phyloP scores from a whole-genome alignment of 768 basidiomycete species.

The Amanita fuliginea region DNA sequence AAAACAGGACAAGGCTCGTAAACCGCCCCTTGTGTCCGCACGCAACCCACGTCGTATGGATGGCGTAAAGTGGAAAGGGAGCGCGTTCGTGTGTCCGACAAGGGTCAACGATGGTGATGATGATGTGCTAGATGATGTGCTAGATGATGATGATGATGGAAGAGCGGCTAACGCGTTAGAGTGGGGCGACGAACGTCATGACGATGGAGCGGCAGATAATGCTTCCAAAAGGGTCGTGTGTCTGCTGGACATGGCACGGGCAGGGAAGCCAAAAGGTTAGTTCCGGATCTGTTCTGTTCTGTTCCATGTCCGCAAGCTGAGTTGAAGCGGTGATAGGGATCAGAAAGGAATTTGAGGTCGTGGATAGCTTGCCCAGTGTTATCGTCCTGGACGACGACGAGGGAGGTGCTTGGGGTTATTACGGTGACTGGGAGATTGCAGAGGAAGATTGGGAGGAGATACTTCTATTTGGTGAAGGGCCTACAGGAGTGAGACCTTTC shows the following conservation, averaged over 20 bases:
- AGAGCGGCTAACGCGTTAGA: neutral
- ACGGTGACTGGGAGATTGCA: neutral
- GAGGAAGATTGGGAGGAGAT: slow-evolving; percentile 5
- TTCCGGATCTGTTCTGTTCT: neutral
- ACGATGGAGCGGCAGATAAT: neutral
- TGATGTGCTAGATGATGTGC: too few species aligned
- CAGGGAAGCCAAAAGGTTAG: slow-evolving; percentile 4
- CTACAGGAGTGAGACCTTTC: neutral
- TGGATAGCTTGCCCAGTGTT: neutral
- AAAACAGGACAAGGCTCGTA: neutral
- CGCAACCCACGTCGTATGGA: slow-evolving; percentile 7
- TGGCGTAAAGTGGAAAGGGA: slow-evolving; percentile 1
- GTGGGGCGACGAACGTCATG: neutral
- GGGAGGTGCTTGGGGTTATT: neutral
- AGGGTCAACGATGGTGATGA: neutral
- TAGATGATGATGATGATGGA: neutral
- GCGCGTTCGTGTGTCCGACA: neutral
- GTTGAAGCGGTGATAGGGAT: neutral
- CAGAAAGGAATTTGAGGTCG: slow-evolving; percentile 6
- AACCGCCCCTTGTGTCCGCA: neutral
- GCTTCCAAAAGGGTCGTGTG: slow-evolving; percentile 1
- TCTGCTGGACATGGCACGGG: slow-evolving; percentile 4
- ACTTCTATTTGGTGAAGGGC: neutral
- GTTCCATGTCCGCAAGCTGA: neutral
- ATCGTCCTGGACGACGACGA: slow-evolving; percentile 5